Conservation (phyloP, 345 rosid genomes). For the Dipteronia sinensis region DNA sequence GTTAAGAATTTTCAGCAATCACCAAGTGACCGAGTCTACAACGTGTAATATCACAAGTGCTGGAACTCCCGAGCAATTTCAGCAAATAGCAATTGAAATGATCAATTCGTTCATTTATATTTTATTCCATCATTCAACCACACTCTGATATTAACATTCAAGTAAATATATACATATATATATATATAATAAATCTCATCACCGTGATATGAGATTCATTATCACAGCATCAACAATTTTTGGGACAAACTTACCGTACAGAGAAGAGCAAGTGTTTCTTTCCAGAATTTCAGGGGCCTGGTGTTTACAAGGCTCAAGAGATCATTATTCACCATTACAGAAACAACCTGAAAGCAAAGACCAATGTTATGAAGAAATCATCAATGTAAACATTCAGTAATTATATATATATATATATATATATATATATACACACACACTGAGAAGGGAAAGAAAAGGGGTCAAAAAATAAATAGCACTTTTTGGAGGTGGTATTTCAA, state of each 20-base stretch:
- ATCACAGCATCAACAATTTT: conserved; percentile 2
- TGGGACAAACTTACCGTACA: conserved; percentile 67
- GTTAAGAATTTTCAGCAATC: not conserved
- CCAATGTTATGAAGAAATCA: not conserved
- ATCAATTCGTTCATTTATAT: not conserved
- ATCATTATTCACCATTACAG: conserved; percentile 95
- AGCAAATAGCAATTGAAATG: not conserved
- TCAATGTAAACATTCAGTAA: not conserved
- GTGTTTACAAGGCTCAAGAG: conserved; percentile 72
- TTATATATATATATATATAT: no score
- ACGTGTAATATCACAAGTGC: not conserved
- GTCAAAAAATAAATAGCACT: no score
- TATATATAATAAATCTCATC: not conserved
- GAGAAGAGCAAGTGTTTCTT: conserved; percentile 93
- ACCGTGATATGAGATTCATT: not conserved
- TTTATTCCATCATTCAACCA: not conserved
- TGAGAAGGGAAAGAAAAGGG: no score
- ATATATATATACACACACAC: no score
- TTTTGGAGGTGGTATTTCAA: no score
- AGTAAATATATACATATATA: no score
- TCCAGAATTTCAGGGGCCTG: conserved; percentile 89
- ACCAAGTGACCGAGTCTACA: not conserved
- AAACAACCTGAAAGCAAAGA: conserved; percentile 67
- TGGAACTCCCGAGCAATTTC: conserved; percentile 4
- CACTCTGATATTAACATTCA: not conserved